Conservation (phyloP, 306 rosid species). For the Quercus variabilis region DNA sequence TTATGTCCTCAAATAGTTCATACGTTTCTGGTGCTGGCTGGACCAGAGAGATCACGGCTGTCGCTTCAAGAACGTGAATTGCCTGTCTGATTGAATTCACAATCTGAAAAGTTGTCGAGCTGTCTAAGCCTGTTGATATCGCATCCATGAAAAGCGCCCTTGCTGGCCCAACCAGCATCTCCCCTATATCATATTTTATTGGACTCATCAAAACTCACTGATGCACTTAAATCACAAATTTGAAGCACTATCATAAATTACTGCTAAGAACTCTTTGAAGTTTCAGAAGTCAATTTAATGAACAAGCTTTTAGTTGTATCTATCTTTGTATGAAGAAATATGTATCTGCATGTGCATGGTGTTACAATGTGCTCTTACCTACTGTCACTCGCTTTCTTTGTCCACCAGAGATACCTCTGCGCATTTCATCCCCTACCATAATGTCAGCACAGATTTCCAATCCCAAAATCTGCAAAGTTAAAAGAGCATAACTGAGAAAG, state of each 20-base stretch:
- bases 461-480: conserved; percentile 70
- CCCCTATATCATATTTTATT: conserved; percentile 47
- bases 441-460: conserved; percentile 86
- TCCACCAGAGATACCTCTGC: conserved; percentile 90
- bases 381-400: conserved; percentile 83
- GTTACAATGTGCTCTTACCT: conserved; percentile 32
- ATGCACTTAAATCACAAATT: too few relatives aligned
- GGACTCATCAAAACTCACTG: too few relatives aligned
- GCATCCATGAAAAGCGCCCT: conserved; percentile 93
- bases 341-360: too few relatives aligned
- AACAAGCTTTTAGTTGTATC: too few relatives aligned
- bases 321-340: too few relatives aligned
- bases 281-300: neutral
- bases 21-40: conserved; percentile 98
- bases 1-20: conserved; percentile 73
- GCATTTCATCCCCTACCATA: conserved; percentile 82
- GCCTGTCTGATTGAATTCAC: conserved; percentile 68
- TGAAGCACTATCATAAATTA: too few relatives aligned
- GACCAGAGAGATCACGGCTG: conserved; percentile 77
- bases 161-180: conserved; percentile 95
- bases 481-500: neutral
- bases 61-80: conserved; percentile 80
- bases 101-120: conserved; percentile 88
- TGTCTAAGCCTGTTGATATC: conserved; percentile 91
- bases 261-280: too few relatives aligned